Conservation (phyloP, 2,329 filamentous ascomycete genomes). For the Ophiostoma tasmaniense region DNA sequence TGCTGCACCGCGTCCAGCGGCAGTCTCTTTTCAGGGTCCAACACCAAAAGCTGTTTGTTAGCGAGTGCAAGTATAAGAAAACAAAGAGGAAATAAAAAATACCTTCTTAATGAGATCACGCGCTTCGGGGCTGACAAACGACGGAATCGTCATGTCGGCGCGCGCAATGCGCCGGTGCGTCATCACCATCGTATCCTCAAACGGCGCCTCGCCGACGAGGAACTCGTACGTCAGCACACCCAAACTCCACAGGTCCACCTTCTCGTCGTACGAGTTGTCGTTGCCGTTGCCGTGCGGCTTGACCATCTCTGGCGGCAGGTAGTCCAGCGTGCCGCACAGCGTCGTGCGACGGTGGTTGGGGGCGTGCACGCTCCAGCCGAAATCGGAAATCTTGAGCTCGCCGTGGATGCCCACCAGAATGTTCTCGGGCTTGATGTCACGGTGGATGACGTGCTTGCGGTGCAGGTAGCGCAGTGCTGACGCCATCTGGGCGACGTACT, state of each 20-base stretch:
- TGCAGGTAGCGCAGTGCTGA: conserved; percentile 82
- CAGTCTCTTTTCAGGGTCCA: conserved; percentile 90
- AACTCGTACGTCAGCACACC: conserved; percentile 96
- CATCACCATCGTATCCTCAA: conserved; percentile 92
- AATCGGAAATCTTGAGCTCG: conserved; percentile 97
- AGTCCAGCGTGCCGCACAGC: conserved; percentile 95
- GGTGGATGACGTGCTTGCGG: conserved; percentile 94
- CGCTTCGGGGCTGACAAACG: conserved; percentile 83
- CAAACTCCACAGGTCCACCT: conserved; percentile 93
- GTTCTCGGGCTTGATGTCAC: conserved; percentile 97
- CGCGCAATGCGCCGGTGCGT: conserved; percentile 82
- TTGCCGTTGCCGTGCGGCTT: conserved; percentile 55
- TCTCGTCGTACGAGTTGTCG: conserved; percentile 88
- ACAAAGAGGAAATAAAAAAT: not conserved
- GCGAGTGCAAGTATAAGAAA: not conserved
- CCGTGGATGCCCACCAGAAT: conserved; percentile 93
- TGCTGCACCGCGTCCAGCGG: conserved; percentile 78
- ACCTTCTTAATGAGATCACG: conserved; percentile 88
- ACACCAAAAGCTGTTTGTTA: conserved; percentile 62
- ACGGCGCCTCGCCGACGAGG: conserved; percentile 88
- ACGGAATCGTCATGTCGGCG: conserved; percentile 86
- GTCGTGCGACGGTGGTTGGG: conserved; percentile 90
- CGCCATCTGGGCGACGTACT: conserved; percentile 88
- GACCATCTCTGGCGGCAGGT: conserved; percentile 97
- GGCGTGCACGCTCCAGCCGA: conserved; percentile 96